Evolutionary conservation across 345 rosid genomes (phyloP), one percentile per base, ranked within the genome.

Genomic region (Salix suchowensis): DNA sequence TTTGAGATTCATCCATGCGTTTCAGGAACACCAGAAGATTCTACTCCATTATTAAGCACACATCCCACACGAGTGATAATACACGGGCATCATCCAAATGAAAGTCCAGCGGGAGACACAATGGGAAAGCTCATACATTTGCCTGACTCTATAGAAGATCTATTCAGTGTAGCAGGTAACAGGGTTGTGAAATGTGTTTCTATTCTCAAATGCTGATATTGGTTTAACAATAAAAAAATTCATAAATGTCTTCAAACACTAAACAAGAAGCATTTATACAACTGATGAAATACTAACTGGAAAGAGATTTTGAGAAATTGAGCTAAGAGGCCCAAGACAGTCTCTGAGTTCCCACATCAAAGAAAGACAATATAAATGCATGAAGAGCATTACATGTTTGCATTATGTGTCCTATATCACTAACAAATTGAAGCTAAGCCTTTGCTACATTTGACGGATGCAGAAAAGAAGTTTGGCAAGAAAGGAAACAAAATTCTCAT

Each of bases 121-220:
- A 72, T 6, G 2, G 96, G 96, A 52, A 92, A 87, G 88, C 88
- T 93, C 73, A 83, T 93, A 82, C 73, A 85, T 86, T 86, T 93
- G 80, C 96, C 99, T 12, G 80, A 86, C 66, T 82, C 97, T 61
- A 80, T 87, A 16, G 89, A 88, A 70, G 92, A 88, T 39, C 96
- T 96, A 40, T 80, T 91, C 80, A 78, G 70, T 76, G 21, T 92
- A 82, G 94, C 98, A 83, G 99, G 99, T 96, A 89, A 18, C n/a
- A 42, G 14, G 46, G 46, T 2, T 42, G 46, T n/a, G 71, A 37
- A 19, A 67, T 79, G 60, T 19, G 44, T 30, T 46, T 44, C 48
- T 40, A 10, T 42, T 32, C 54, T 54, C 52, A 24, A 37, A 52
- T 64, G 50, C 50, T 77, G 7, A 23, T 69, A 65, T 65, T 62